Percentiles rank a stretch among this genome's conserved stretches.
Evolutionary conservation across 345 rosid genomes (phyloP).

Genomic region (Moricandia moricandioides): DNA sequence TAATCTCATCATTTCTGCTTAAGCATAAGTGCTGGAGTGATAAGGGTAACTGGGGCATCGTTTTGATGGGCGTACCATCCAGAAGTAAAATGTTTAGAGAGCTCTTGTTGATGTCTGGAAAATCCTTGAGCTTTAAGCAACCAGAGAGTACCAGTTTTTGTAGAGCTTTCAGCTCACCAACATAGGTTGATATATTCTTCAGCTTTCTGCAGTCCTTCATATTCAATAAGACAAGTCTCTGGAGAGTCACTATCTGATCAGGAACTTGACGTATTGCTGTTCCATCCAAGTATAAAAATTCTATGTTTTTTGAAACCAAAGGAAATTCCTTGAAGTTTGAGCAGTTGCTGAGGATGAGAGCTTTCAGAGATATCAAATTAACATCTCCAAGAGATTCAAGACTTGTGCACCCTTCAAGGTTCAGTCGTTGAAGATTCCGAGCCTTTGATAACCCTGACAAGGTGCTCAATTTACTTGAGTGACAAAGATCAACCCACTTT

Average conservation of each 20-base stretch:
- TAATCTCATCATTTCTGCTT: slow-evolving; percentile 6
- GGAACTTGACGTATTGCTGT: slow-evolving; percentile 27
- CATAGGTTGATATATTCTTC: background rate
- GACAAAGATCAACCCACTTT: background rate
- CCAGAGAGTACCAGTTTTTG: slow-evolving; percentile 23
- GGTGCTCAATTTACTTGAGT: slow-evolving; percentile 4
- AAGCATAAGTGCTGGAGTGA: background rate
- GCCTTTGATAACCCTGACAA: slow-evolving; percentile 33
- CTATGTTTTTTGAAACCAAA: slow-evolving; percentile 7
- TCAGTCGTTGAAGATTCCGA: slow-evolving; percentile 12
- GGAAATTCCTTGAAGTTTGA: slow-evolving; percentile 12
- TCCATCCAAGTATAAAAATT: slow-evolving; percentile 2
- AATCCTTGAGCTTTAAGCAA: background rate
- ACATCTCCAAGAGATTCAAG: slow-evolving; percentile 5
- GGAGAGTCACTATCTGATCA: background rate
- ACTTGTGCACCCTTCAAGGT: slow-evolving; percentile 1
- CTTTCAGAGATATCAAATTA: background rate
- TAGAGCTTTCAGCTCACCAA: slow-evolving; percentile 17
- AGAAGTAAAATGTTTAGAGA: slow-evolving; percentile 3
- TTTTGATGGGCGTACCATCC: slow-evolving; percentile 8
- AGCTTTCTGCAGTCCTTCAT: slow-evolving; percentile 16
- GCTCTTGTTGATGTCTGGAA: background rate
- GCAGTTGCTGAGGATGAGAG: slow-evolving; percentile 27
- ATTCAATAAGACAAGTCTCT: slow-evolving; percentile 13
- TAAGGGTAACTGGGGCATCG: background rate